Evolutionary conservation across 805 yeast genomes (phyloP).

Genomic region (Komagataella pastoris): DNA sequence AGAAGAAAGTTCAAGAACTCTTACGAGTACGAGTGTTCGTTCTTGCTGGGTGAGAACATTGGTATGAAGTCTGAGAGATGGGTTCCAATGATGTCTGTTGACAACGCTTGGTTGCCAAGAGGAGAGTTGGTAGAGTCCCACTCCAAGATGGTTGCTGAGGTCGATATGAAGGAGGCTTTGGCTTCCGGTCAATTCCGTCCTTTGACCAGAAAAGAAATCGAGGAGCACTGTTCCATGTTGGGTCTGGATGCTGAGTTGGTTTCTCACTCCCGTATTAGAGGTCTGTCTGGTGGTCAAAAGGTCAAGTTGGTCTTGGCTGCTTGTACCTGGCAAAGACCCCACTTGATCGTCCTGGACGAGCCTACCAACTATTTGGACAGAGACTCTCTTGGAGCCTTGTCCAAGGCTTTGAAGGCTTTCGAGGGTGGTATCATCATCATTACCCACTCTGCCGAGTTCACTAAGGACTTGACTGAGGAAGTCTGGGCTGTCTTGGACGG

Average conservation of each 20-base stretch:
- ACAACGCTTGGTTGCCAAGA: conserved; percentile 99
- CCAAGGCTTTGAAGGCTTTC: conserved; percentile 96
- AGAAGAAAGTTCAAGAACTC: conserved; percentile 99
- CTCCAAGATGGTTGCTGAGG: conserved; percentile 99
- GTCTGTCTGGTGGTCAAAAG: conserved; percentile 99
- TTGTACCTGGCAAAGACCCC: conserved; percentile 99
- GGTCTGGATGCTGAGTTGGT: conserved; percentile 99
- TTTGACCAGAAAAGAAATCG: conserved; percentile 99
- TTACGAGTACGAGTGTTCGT: conserved; percentile 98
- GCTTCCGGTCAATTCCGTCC: conserved; percentile 99
- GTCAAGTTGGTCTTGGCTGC: conserved; percentile 99
- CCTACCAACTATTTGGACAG: conserved; percentile 99
- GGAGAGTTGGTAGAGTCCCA: conserved; percentile 95
- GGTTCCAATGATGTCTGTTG: conserved; percentile 99
- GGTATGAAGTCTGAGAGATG: conserved; percentile 99
- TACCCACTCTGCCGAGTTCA: conserved; percentile 99
- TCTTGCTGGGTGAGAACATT: conserved; percentile 94
- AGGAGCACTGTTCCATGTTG: conserved; percentile 95
- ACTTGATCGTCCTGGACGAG: conserved; percentile 97
- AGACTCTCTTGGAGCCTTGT: conserved; percentile 98
- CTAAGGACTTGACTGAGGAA: conserved; percentile 98
- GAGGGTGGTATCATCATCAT: conserved; percentile 99
- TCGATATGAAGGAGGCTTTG: conserved; percentile 99
- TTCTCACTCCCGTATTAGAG: conserved; percentile 99
- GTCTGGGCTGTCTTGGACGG: conserved; percentile 99